Percentiles rank a stretch among this genome's conserved stretches.
Evolutionary conservation across 2,329 filamentous ascomycete species (phyloP).

Genomic region (Cordyceps tenuipes): DNA sequence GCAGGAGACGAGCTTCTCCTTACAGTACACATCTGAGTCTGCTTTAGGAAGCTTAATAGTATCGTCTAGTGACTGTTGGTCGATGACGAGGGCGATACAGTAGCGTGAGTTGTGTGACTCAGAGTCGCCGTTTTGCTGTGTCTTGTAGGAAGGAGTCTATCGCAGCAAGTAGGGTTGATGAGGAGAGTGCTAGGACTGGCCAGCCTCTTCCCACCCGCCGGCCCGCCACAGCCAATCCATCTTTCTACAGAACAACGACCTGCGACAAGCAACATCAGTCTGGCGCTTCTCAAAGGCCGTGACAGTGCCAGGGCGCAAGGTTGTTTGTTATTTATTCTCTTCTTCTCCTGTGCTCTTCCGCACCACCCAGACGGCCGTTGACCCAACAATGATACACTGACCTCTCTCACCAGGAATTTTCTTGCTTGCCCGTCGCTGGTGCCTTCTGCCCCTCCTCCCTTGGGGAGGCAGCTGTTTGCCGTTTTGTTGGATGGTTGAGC

Average conservation of each 20-base stretch:
- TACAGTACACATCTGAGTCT: too few relatives aligned
- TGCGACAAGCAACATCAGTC: not conserved
- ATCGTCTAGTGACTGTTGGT: too few relatives aligned
- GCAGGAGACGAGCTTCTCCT: too few relatives aligned
- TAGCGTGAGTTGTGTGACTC: too few relatives aligned
- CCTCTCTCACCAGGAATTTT: not conserved
- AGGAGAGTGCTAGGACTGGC: too few relatives aligned
- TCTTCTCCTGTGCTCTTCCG: not conserved
- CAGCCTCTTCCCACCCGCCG: not conserved
- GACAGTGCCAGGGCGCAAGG: not conserved
- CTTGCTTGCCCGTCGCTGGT: not conserved
- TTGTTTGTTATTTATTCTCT: not conserved
- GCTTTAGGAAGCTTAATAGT: too few relatives aligned
- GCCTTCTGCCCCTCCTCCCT: not conserved
- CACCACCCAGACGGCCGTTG: not conserved
- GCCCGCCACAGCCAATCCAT: constrained; percentile 12
- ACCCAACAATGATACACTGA: not conserved
- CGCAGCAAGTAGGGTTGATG: too few relatives aligned
- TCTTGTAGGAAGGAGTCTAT: too few relatives aligned
- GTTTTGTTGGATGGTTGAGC: not conserved
- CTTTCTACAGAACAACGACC: not conserved
- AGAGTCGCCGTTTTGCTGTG: too few relatives aligned
- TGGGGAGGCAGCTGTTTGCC: not conserved
- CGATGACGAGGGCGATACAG: too few relatives aligned
- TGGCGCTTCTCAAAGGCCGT: not conserved